Evolutionary conservation across 192 early-diverging fungal genomes (phyloP), one percentile per base, ranked within the genome.

Genomic region (Globomyces pollinis-pini): DNA sequence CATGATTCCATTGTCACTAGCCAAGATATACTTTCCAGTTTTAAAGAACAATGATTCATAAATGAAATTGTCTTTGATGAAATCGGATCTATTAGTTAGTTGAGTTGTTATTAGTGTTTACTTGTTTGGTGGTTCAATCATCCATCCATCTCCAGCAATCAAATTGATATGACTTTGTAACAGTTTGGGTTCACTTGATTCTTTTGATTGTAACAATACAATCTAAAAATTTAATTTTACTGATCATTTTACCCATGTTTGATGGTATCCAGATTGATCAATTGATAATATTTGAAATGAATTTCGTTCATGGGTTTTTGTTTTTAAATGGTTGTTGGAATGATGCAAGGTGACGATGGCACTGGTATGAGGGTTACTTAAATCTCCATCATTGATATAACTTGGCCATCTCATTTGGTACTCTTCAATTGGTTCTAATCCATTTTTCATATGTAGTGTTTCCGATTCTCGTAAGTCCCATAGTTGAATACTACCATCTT

Each of bases 241-340:
- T n/a, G n/a, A n/a, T n/a, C n/a, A n/a, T n/a, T n/a, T n/a, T n/a
- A 75, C 71, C 77, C 77, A 79, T 29, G 61, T 23, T 16, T 72
- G 66, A 11, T 77, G 18, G 21, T 29, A 35, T 3, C 71, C 77
- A 9, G 35, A 31, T 18, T 58, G 53, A 53, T 79, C 77, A 6
- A 78, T 23, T 20, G 74, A 60, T 2, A 54, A 52, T 3, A 79
- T 39, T 39, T 66, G 67, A 63, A 66, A 71, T 20, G 50, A 43
- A 52, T 52, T 31, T n/a, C 50, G 31, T 18, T 52, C 13, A n/a
- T 0, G 21, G 4, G 50, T n/a, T 6, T 34, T 16, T 34, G 13
- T 13, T 15, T n/a, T 15, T 34, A 52, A 52, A 52, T 34, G 13
- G 12, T 23, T 31, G n/a, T 12, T 13, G 38, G 9, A 52, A 23